Percentiles rank a stretch among this genome's conserved stretches.
These are phyloP conservation scores for Syzygium malaccense DNA, from an alignment of 441 rosid species.

Conservation along the genomic window DNA sequence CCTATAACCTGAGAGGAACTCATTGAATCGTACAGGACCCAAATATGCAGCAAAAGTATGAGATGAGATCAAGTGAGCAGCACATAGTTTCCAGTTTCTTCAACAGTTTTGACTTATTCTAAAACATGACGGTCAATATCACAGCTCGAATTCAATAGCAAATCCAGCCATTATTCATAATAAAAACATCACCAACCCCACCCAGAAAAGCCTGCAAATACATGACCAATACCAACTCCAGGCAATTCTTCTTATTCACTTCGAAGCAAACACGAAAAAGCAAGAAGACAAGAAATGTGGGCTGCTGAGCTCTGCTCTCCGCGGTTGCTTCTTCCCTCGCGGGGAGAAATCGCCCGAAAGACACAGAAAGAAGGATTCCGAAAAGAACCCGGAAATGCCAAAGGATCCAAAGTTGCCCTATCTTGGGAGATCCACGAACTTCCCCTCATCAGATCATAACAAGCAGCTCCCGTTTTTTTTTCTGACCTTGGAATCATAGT, in stretches of 20 bases:
- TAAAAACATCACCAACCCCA: neutral
- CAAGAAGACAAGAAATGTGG: neutral
- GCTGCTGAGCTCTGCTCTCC: neutral
- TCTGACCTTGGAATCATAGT: neutral
- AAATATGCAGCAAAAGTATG: neutral
- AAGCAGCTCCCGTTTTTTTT: neutral
- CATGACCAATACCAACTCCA: neutral
- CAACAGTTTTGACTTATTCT: neutral
- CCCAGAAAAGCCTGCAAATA: neutral
- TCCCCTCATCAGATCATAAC: neutral
- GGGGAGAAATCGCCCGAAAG: neutral
- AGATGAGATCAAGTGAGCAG: neutral
- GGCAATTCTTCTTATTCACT: neutral
- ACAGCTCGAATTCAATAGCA: neutral
- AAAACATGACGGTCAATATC: neutral
- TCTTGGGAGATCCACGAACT: neutral
- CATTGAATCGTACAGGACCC: neutral
- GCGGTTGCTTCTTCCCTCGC: neutral
- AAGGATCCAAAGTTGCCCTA: neutral
- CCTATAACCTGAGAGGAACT: neutral
- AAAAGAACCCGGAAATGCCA: neutral
- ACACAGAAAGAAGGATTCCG: neutral
- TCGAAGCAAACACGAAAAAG: neutral
- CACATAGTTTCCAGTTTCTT: neutral
- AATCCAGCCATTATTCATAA: neutral